Evolutionary conservation across 495 filamentous ascomycete genomes (phyloP), one percentile per base, ranked within the genome.

Genomic region (Penicillium canescens): DNA sequence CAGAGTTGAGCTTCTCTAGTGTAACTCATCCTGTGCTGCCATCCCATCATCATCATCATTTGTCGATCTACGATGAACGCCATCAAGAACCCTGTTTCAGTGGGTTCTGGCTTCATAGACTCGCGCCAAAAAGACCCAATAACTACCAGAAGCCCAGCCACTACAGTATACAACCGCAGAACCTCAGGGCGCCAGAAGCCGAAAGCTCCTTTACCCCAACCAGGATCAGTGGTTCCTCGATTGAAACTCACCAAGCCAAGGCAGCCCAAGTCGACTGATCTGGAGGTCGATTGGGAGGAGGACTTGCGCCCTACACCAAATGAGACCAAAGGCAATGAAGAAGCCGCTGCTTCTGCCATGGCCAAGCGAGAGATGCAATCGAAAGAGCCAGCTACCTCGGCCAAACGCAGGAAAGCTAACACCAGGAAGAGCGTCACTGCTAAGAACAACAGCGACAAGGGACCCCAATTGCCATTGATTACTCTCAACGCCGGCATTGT

Each of bases 281-380:
- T 42, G n/a, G 50, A 53, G 14, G 65, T 75, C 8, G 68, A 72
- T 31, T 69, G 65, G 70, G 65, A 67, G 49, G 67, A 75, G 52
- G 69, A 66, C 26, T 47, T 73, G 14, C 58, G 66, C n/a, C 61
- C 61, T 12, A 71, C 63, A 39, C 60, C 67, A 13, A 61, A 59
- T 5, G 61, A 64, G 39, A n/a, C 2, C 16, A 21, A 23, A 12
- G 42, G 28, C 20, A 40, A 24, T 10, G 55, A 52, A 37, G 18
- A 47, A 38, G 56, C 59, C 0, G 54, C 42, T 9, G 37, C 62
- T 9, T 54, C 60, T 14, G 62, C 62, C n/a, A 57, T 31, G 16
- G 7, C 9, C 23, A 50, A 54, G 46, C 54, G 45, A 18, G 46
- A 57, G 49, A 47, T 35, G 23, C 23, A 46, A 52, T 14, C 48